phyloP scores from a whole-genome alignment of 2,329 filamentous ascomycete genomes.

The Cercospora sp. region DNA sequence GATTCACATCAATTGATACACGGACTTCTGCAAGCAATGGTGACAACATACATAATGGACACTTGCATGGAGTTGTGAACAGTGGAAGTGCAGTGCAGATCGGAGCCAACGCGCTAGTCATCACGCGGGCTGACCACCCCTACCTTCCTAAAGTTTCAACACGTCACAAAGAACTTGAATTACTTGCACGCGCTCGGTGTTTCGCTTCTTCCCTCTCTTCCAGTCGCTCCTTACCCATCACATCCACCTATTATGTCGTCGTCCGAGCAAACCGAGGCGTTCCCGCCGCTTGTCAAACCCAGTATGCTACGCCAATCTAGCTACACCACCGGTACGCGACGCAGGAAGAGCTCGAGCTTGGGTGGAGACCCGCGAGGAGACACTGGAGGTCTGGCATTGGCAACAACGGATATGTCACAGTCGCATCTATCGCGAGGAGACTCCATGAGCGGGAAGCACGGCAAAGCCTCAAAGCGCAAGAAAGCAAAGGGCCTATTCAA shows the following conservation, averaged over 20 bases:
- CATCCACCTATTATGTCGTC: slow-evolving; percentile 13
- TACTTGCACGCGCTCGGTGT: neutral
- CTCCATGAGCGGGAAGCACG: slow-evolving; percentile 23
- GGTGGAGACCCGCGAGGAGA: slow-evolving; percentile 56
- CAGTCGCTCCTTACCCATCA: slow-evolving; percentile 25
- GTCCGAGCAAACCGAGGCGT: slow-evolving; percentile 22
- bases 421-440: slow-evolving; percentile 11
- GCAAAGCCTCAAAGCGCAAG: slow-evolving; percentile 49
- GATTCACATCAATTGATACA: neutral
- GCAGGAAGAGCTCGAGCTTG: slow-evolving; percentile 43
- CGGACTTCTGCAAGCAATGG: neutral
- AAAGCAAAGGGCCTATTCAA: slow-evolving; percentile 48
- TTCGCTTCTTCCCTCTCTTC: slow-evolving; percentile 4
- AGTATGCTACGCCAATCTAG: slow-evolving; percentile 20
- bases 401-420: slow-evolving; percentile 41
- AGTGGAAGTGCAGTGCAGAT: neutral
- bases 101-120: neutral
- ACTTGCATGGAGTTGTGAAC: no score
- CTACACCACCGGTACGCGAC: slow-evolving; percentile 23
- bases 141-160: neutral
- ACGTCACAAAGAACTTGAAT: slow-evolving; percentile 7
- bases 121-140: slow-evolving; percentile 2
- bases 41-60: neutral
- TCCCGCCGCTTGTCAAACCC: slow-evolving; percentile 21
- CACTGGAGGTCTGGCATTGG: slow-evolving; percentile 53